Evolutionary conservation across 768 basidiomycete genomes (phyloP).

Genomic region (Termitomyces sp.): DNA sequence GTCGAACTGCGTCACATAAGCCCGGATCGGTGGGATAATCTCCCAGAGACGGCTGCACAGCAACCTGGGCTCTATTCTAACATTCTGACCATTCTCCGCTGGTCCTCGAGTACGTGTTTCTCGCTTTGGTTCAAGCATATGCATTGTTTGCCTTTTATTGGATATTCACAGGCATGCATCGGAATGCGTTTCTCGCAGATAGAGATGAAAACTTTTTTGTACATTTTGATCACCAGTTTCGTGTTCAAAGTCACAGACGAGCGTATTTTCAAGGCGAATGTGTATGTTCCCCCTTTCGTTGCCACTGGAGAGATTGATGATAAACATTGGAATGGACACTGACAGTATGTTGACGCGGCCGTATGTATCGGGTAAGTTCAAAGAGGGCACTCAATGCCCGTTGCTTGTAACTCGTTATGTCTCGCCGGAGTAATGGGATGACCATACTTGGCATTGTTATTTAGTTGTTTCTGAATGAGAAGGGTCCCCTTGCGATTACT

Average conservation of each 20-base stretch:
- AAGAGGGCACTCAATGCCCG: slow-evolving; percentile 59
- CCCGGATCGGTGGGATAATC: slow-evolving; percentile 75
- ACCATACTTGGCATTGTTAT: too few species aligned
- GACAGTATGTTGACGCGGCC: slow-evolving; percentile 60
- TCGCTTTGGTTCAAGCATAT: background rate
- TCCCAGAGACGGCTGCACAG: slow-evolving; percentile 56
- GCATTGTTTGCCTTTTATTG: background rate
- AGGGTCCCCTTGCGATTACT: too few species aligned
- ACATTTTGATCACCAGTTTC: slow-evolving; percentile 63
- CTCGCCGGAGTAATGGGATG: slow-evolving; percentile 2
- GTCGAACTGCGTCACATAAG: slow-evolving; percentile 27
- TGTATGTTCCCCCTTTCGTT: slow-evolving; percentile 34
- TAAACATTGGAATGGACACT: background rate
- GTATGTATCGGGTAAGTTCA: slow-evolving; percentile 48
- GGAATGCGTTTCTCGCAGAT: slow-evolving; percentile 80
- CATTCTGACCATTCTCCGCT: slow-evolving; percentile 73
- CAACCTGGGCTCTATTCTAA: slow-evolving; percentile 70
- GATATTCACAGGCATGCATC: slow-evolving; percentile 60
- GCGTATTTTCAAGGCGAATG: slow-evolving; percentile 51
- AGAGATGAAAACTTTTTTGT: slow-evolving; percentile 76
- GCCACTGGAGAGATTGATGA: background rate
- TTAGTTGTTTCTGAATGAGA: too few species aligned
- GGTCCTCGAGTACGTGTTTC: slow-evolving; percentile 65
- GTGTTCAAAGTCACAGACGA: slow-evolving; percentile 48
- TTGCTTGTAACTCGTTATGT: slow-evolving; percentile 38